Base-by-base conservation (phyloP, 2,329 filamentous ascomycete genomes). In the Talaromyces verruculosus region DNA sequence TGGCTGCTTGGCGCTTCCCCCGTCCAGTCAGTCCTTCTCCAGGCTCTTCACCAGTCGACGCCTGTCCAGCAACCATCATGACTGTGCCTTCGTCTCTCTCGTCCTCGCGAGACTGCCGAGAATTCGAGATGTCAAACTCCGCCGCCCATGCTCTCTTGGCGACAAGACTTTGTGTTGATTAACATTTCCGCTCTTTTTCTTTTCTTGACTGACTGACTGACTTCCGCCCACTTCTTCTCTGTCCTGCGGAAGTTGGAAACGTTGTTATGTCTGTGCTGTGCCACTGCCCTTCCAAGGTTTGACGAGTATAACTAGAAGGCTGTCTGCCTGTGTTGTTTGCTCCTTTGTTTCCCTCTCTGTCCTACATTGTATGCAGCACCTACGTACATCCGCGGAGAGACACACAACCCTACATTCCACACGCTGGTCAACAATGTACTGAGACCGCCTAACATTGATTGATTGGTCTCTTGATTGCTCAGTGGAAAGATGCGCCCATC, bases 321-420 rank as follows among this genome's bases (percentile, higher is more conserved):
- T 33, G 2, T 5, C 37, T 60, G 28, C 49, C 49, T n/a, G 49
- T 53, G 15, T 33, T 53, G 15, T 33, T 30, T 30, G 8, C 49
- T 19, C 39, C 53, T 60, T 45, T 45, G 57, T 60, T 30, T 45
- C 22, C 19, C 4, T 28, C 13, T 41, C 61, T 43, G 49, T 60
- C 57, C 57, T 33, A 60, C 57, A 45, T 30, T 19, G 22, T 43
- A 33, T 28, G 57, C 22, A 45, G 37, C 19, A 60, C 57, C 3
- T 45, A 41, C 37, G 22, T 60, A 41, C 39, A 43, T 41, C 35
- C 37, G 25, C 49, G 25, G 22, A 60, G 11, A 13, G 37, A 37
- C 25, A 33, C 37, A 33, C 49, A 47, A 64, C 62, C 62, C 62
- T 64, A 49, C 62, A 64, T 64, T 64, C 62, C 62, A 47, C 53